Evolutionary conservation across 1,284 basidiomycete species (phyloP).

Genomic region (Ustilago nuda): DNA sequence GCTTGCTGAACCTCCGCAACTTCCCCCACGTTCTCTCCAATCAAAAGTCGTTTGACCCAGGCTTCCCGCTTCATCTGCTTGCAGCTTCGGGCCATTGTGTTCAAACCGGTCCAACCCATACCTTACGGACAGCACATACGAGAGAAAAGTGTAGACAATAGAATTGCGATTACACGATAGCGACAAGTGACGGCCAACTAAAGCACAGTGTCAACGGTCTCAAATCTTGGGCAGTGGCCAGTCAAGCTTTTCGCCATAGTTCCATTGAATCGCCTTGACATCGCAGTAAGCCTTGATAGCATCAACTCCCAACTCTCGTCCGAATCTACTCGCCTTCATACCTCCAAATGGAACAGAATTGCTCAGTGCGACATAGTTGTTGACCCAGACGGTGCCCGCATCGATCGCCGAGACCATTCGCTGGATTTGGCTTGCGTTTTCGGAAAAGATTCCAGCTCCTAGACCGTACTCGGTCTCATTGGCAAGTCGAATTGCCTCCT

Average conservation of each 20-base stretch:
- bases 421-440: conserved; percentile 66
- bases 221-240: conserved; percentile 27
- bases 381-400: conserved; percentile 85
- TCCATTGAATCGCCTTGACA: conserved; percentile 63
- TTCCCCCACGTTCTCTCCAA: neutral
- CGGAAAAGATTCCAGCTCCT: conserved; percentile 83
- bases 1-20: too few relatives aligned
- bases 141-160: neutral
- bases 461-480: conserved; percentile 86
- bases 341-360: conserved; percentile 56
- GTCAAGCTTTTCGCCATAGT: conserved; percentile 26
- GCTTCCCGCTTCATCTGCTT: too few relatives aligned
- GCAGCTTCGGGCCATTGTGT: too few relatives aligned
- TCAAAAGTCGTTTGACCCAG: neutral
- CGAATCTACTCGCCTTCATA: conserved; percentile 59
- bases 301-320: conserved; percentile 60
- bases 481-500: conserved; percentile 79
- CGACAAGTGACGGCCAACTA: neutral
- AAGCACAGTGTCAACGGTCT: neutral
- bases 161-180: neutral
- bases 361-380: conserved; percentile 69
- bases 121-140: too few relatives aligned
- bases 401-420: conserved; percentile 82
- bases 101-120: too few relatives aligned
- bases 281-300: conserved; percentile 74